Conservation (phyloP, 306 rosid species). For the Castanospermum australe region DNA sequence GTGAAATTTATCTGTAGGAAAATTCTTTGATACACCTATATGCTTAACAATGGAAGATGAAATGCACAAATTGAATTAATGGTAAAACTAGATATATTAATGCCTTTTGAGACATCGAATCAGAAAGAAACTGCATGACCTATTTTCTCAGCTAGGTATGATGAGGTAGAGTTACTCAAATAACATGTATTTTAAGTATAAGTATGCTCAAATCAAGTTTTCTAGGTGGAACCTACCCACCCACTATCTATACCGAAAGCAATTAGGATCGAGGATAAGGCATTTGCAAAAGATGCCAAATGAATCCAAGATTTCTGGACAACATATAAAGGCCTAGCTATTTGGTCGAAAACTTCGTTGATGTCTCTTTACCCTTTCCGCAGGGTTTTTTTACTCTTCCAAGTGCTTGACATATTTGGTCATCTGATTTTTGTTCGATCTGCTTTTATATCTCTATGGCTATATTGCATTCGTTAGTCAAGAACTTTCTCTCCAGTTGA, state of each 20-base stretch:
- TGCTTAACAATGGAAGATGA: not conserved
- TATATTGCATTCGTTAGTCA: constrained; percentile 40
- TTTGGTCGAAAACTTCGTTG: constrained; percentile 33
- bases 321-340: constrained; percentile 35
- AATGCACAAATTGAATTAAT: not conserved
- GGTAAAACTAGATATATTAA: not conserved
- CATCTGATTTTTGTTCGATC: constrained; percentile 26
- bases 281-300: constrained; percentile 31
- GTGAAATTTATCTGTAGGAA: not conserved
- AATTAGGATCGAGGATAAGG: constrained; percentile 17
- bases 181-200: constrained; percentile 10
- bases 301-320: constrained; percentile 34
- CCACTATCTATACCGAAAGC: constrained; percentile 29
- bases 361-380: constrained; percentile 15
- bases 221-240: constrained; percentile 38
- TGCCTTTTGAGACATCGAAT: not conserved
- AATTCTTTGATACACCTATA: not conserved
- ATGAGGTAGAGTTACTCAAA: constrained; percentile 9
- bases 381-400: constrained; percentile 30
- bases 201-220: constrained; percentile 24
- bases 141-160: constrained; percentile 1
- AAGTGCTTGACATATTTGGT: constrained; percentile 21
- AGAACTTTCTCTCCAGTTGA: constrained; percentile 86
- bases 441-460: not conserved
- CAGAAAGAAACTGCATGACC: not conserved